Evolutionary conservation across 331 rosid genomes (phyloP).

Genomic region (Acacia concinna): DNA sequence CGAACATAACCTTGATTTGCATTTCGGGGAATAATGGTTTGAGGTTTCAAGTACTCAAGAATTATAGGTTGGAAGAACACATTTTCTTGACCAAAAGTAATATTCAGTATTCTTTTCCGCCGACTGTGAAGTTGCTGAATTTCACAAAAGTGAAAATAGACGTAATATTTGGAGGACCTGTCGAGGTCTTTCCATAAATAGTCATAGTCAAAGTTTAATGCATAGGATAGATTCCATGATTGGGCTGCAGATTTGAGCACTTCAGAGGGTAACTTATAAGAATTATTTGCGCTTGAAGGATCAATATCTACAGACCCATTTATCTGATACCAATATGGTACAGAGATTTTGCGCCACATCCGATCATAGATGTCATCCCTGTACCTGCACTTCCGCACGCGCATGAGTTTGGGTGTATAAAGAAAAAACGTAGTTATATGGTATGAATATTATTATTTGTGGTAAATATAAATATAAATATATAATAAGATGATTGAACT

Average conservation of each 20-base stretch:
- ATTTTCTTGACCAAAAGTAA: background rate
- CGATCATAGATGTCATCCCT: background rate
- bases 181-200: background rate
- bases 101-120: slow-evolving; percentile 25
- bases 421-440: no score
- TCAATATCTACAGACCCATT: background rate
- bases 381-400: background rate
- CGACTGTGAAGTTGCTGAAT: background rate
- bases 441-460: no score
- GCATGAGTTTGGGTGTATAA: no score
- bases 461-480: no score
- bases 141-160: slow-evolving; percentile 43
- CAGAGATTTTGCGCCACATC: background rate
- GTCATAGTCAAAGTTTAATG: background rate
- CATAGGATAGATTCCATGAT: background rate
- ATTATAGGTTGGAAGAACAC: slow-evolving; percentile 25
- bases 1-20: background rate
- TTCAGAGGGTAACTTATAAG: background rate
- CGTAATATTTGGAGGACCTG: background rate
- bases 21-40: background rate
- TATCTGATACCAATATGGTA: background rate
- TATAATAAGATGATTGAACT: no score
- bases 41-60: slow-evolving; percentile 30
- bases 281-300: background rate
- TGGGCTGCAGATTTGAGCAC: background rate